Conservation (phyloP, 2,329 filamentous ascomycete species). For the Ceratocystis alfenasii region DNA sequence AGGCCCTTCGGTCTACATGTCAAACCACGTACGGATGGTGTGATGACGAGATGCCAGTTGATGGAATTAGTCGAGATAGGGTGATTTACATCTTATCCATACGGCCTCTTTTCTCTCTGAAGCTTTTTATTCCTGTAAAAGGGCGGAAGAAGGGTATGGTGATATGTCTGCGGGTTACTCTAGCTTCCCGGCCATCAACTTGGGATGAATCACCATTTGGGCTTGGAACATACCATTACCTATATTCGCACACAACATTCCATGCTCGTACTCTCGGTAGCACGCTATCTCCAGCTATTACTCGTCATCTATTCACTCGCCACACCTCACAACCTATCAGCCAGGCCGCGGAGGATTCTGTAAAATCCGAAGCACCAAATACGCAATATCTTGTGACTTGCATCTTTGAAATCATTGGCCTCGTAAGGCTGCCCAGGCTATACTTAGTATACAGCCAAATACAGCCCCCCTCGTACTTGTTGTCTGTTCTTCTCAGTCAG, state of each 20-base stretch:
- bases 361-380: background rate
- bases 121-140: background rate
- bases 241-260: no score
- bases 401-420: background rate
- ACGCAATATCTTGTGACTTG: background rate
- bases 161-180: background rate
- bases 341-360: background rate
- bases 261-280: no score
- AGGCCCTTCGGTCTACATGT: no score
- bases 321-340: background rate
- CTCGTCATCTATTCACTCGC: background rate
- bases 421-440: background rate
- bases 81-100: background rate
- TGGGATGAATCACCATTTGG: background rate
- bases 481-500: background rate
- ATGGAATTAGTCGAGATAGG: background rate
- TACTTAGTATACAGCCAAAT: background rate
- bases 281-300: no score
- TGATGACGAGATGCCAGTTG: background rate
- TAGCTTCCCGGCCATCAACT: background rate
- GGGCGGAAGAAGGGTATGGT: background rate
- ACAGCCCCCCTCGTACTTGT: background rate
- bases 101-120: background rate
- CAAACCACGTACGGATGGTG: background rate
- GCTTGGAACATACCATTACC: background rate